Conservation (phyloP, 345 rosid species). For the Cardamine resedifolia region DNA sequence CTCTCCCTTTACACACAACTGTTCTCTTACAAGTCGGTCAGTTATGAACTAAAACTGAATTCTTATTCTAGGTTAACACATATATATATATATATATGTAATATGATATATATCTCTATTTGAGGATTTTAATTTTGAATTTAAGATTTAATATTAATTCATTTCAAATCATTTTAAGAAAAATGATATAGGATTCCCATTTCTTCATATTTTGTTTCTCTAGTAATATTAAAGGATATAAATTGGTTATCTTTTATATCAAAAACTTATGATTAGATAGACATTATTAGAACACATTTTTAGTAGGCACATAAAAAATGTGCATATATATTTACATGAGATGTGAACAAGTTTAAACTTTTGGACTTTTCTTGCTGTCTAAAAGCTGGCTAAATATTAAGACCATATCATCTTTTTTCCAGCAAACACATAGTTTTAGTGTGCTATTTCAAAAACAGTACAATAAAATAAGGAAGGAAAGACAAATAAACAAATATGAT, state of each 20-base stretch:
- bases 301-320: too few relatives aligned
- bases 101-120: too few relatives aligned
- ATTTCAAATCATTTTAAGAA: neutral
- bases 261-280: neutral
- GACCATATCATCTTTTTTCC: neutral
- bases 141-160: neutral
- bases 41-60: slow-evolving; percentile 53
- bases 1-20: slow-evolving; percentile 47
- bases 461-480: too few relatives aligned
- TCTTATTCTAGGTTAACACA: slow-evolving; percentile 21
- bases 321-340: neutral
- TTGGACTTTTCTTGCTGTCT: neutral
- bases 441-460: too few relatives aligned
- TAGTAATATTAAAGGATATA: neutral
- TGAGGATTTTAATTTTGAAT: neutral
- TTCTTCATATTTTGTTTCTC: neutral
- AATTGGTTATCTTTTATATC: neutral
- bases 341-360: neutral
- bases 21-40: slow-evolving; percentile 48
- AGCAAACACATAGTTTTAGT: neutral
- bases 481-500: too few relatives aligned
- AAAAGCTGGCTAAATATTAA: neutral
- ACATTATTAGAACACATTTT: neutral
- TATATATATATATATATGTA: neutral
- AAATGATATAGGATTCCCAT: neutral